Conservation (phyloP, 768 basidiomycete species). For the Collybiopsis luxurians region DNA sequence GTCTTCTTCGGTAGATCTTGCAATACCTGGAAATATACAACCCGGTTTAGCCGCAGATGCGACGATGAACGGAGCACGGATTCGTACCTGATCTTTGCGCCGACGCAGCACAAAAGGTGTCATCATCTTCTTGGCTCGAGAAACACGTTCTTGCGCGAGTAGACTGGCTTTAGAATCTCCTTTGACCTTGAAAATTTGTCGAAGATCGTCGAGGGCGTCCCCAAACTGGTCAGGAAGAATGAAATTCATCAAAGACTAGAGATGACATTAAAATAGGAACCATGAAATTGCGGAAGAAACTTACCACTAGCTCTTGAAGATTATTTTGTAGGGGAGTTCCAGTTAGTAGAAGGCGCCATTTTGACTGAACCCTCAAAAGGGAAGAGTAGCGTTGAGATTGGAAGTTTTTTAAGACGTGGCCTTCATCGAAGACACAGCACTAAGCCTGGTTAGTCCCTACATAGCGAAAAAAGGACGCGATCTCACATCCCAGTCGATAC, state of each 20-base stretch:
- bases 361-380: slow-evolving; percentile 78
- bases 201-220: slow-evolving; percentile 70
- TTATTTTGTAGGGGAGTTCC: slow-evolving; percentile 96
- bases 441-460: slow-evolving; percentile 28
- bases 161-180: slow-evolving; percentile 88
- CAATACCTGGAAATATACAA: slow-evolving; percentile 57
- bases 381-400: slow-evolving; percentile 95
- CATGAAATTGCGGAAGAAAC: slow-evolving; percentile 19
- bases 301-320: slow-evolving; percentile 83
- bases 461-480: slow-evolving; percentile 8
- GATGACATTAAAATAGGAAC: not conserved
- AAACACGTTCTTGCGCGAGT: slow-evolving; percentile 90
- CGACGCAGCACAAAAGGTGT: slow-evolving; percentile 97
- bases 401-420: slow-evolving; percentile 96
- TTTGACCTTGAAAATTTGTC: slow-evolving; percentile 96
- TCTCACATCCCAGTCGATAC: slow-evolving; percentile 89
- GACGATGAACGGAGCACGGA: not conserved
- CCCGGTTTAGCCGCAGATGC: not conserved
- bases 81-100: slow-evolving; percentile 83
- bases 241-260: slow-evolving; percentile 94
- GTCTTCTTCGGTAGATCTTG: slow-evolving; percentile 91
- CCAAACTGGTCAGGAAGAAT: slow-evolving; percentile 91
- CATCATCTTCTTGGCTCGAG: slow-evolving; percentile 98
- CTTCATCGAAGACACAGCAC: slow-evolving; percentile 96
- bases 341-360: slow-evolving; percentile 90